Conservation (phyloP, 257 asterid genomes). For the Catharanthus roseus region DNA sequence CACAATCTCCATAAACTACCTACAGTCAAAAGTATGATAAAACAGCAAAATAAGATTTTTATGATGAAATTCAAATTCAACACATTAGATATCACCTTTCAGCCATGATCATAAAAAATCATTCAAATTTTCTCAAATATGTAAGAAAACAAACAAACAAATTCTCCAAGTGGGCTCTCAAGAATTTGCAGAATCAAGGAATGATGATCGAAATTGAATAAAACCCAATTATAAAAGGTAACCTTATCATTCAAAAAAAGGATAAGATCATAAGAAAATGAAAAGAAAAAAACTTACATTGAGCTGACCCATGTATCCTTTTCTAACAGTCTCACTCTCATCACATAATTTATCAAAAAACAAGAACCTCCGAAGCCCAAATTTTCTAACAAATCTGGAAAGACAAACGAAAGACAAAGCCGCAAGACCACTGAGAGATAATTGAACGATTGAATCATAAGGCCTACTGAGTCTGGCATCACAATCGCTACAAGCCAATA, state of each 20-base stretch:
- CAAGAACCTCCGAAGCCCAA: slow-evolving; percentile 69
- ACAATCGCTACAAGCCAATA: slow-evolving; percentile 59
- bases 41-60: background rate
- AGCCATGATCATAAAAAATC: background rate
- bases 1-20: background rate
- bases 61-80: background rate
- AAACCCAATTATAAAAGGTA: background rate
- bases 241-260: background rate
- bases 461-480: slow-evolving; percentile 72
- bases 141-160: background rate
- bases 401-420: slow-evolving; percentile 66
- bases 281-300: slow-evolving; percentile 43
- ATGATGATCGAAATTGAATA: background rate
- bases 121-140: background rate
- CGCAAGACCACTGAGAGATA: slow-evolving; percentile 74
- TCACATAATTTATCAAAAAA: slow-evolving; percentile 77
- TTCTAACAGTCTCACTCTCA: slow-evolving; percentile 85
- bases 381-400: slow-evolving; percentile 49
- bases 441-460: slow-evolving; percentile 69
- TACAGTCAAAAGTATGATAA: background rate
- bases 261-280: too few relatives aligned
- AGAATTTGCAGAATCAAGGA: background rate
- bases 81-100: background rate
- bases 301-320: slow-evolving; percentile 60
- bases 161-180: background rate